These are phyloP conservation scores for Cladosporium sp. DNA, from an alignment of 2,329 filamentous ascomycete genomes.

Conservation along the genomic window DNA sequence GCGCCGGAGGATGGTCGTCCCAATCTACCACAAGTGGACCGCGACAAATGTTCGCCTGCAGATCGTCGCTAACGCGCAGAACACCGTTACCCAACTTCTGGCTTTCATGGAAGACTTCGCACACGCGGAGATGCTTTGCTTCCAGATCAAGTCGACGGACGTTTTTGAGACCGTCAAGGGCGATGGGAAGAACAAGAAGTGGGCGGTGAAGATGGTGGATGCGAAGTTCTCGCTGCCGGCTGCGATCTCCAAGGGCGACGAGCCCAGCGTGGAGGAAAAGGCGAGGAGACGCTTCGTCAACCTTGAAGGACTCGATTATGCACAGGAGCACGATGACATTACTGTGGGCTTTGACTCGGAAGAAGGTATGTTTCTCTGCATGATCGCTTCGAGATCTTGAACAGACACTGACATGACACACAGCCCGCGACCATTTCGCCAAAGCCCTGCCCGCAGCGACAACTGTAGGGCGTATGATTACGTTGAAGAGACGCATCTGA, in stretches of 20 bases:
- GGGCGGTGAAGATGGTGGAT: slow-evolving; percentile 72
- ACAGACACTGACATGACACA: slow-evolving; percentile 21
- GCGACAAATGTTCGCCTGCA: slow-evolving; percentile 74
- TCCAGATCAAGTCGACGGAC: slow-evolving; percentile 77
- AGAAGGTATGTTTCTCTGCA: slow-evolving; percentile 29
- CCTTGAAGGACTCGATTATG: slow-evolving; percentile 80
- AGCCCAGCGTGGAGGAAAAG: slow-evolving; percentile 44
- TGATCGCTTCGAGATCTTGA: background rate
- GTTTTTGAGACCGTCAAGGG: slow-evolving; percentile 59
- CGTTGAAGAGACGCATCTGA: slow-evolving; percentile 35
- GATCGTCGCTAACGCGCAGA: slow-evolving; percentile 58
- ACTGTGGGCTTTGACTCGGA: slow-evolving; percentile 76
- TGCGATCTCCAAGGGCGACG: slow-evolving; percentile 45
- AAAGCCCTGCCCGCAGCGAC: slow-evolving; percentile 40
- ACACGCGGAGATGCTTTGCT: slow-evolving; percentile 84
- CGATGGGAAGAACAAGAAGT: slow-evolving; percentile 47
- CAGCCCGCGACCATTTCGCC: slow-evolving; percentile 42
- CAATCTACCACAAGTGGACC: slow-evolving; percentile 92
- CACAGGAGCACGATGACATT: slow-evolving; percentile 89
- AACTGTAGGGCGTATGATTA: slow-evolving; percentile 35
- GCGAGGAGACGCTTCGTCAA: slow-evolving; percentile 70
- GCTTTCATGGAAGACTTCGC: slow-evolving; percentile 86
- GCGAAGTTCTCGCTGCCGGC: slow-evolving; percentile 82
- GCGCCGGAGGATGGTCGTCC: slow-evolving; percentile 69
- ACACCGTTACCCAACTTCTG: slow-evolving; percentile 68